Evolutionary conservation across 805 yeast species (phyloP), one percentile per base, ranked within the genome.

Genomic region (Ascoidea asiatica): DNA sequence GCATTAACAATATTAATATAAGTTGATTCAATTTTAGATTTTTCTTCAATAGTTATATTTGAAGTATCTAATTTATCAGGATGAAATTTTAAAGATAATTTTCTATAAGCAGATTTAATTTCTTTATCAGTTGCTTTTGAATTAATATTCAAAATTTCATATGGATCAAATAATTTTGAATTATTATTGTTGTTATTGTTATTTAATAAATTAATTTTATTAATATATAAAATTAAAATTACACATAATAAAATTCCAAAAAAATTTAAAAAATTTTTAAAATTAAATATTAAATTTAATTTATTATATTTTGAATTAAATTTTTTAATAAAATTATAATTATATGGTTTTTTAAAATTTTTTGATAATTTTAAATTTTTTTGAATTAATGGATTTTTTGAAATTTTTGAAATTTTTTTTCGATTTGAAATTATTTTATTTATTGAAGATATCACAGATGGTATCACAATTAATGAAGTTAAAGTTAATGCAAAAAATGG

Each of bases 1-100:
- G 99, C 99, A 62, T 85, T 84, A 47, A 85, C 81, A 54, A 92
- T 83, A 52, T 76, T 70, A 37, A 89, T 90, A 61, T 76, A 92
- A 38, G 73, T 73, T 45, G 80, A 77, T 62, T 90, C 97, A 61
- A 83, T 66, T 21, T 65, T 72, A 38, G 63, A 61, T 52, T 68
- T 72, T 50, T 69, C 85, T 37, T 67, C 74, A 21, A 72, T 77
- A 19, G 78, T 64, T 56, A 78, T 61, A 50, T 77, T 74, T 37
- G 81, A 72, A 7, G 6, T 23, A 11, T 23, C 33, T 48, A 89
- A 66, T 63, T 92, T 92, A 64, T 92, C 99, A 2, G 99, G 99
- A 60, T 92, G 99, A 63, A 72, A 83, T 56, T 80, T 82, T 54
- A 90, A 66, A 2, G 97, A 85, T 43, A 92, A 71, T 64, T 86